These are phyloP conservation scores for Komagataella populi DNA, from an alignment of 805 yeast species.

Conservation along the genomic window DNA sequence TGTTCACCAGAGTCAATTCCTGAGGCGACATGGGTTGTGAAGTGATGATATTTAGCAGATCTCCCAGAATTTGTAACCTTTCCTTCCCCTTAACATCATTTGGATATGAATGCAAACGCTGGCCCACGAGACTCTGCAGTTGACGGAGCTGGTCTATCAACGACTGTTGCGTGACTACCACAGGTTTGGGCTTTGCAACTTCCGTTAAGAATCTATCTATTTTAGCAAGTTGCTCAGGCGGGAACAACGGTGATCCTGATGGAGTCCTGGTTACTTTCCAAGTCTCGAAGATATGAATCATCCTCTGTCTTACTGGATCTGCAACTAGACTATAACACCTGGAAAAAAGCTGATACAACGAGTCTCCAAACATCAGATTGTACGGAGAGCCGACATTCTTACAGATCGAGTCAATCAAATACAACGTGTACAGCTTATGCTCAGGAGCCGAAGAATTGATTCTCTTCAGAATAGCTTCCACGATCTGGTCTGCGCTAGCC, in stretches of 20 bases:
- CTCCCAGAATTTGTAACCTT: conserved; percentile 28
- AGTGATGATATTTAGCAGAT: conserved; percentile 25
- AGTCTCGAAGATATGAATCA: conserved; percentile 69
- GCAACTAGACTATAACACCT: conserved; percentile 69
- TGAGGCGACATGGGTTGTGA: conserved; percentile 12
- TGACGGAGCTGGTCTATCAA: conserved; percentile 19
- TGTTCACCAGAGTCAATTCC: conserved; percentile 17
- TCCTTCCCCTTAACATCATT: conserved; percentile 26
- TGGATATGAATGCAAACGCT: conserved; percentile 20
- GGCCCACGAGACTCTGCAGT: conserved; percentile 28
- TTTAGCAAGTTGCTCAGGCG: conserved; percentile 49
- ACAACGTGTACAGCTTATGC: conserved; percentile 74
- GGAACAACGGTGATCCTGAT: conserved; percentile 60
- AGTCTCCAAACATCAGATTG: conserved; percentile 60
- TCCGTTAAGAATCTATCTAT: conserved; percentile 63
- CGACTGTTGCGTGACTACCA: conserved; percentile 1
- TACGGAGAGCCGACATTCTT: conserved; percentile 88
- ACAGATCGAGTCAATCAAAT: conserved; percentile 81
- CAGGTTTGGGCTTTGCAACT: conserved; percentile 24
- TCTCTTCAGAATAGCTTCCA: conserved; percentile 61
- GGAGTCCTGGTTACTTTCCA: conserved; percentile 66
- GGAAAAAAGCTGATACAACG: conserved; percentile 56
- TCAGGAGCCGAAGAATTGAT: conserved; percentile 57
- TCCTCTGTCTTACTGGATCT: conserved; percentile 58
- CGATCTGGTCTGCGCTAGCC: conserved; percentile 62